These are phyloP conservation scores for Dipteronia dyeriana DNA, from an alignment of 345 rosid genomes.

Conservation along the genomic window DNA sequence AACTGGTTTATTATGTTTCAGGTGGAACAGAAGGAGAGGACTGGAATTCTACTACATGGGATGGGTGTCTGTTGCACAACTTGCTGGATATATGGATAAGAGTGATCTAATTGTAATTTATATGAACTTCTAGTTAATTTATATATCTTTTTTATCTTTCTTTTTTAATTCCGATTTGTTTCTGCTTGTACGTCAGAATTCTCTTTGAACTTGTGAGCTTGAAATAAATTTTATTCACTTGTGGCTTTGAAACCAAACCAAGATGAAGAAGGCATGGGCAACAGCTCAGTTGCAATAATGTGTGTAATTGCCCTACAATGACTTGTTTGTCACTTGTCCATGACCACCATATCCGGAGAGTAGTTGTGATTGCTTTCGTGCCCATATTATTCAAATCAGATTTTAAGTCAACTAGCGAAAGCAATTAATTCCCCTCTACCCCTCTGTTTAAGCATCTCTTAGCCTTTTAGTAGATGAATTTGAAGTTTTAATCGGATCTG, in stretches of 20 bases:
- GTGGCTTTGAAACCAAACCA: neutral
- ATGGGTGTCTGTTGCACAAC: constrained; percentile 10
- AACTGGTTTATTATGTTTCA: constrained; percentile 12
- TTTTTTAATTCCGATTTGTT: neutral
- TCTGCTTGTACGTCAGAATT: neutral
- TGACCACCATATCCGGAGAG: neutral
- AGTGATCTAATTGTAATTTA: constrained; percentile 34
- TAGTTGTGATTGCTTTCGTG: neutral
- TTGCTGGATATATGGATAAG: constrained; percentile 23
- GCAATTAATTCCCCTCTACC: neutral
- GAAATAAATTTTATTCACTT: constrained; percentile 8
- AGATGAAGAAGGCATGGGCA: neutral
- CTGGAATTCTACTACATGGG: neutral
- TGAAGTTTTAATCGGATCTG: no score
- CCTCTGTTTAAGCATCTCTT: neutral
- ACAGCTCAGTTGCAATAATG: neutral
- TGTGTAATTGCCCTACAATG: neutral
- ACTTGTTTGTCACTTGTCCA: neutral
- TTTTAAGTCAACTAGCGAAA: no score
- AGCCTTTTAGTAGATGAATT: neutral
- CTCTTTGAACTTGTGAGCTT: constrained; percentile 13
- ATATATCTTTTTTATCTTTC: neutral
- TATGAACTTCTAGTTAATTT: neutral
- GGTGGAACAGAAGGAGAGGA: constrained; percentile 23
- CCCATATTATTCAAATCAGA: neutral